Percentiles rank a stretch among this genome's conserved stretches.
Conservation (phyloP, 345 rosid species). For the Eucalyptus curtisii region DNA sequence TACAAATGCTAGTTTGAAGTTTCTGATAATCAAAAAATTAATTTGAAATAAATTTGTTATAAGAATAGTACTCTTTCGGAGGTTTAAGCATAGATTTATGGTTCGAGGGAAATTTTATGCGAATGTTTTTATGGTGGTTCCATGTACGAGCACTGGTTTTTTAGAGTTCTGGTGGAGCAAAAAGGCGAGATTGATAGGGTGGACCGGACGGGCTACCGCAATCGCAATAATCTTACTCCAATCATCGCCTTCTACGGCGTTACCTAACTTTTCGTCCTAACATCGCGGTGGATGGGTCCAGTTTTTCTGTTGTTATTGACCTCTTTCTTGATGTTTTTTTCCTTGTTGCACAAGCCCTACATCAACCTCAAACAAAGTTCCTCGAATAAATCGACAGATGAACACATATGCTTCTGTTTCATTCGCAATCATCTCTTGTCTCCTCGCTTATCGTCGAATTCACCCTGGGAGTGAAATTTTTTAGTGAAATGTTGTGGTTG, state of each 20-base stretch:
- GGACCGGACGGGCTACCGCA: neutral
- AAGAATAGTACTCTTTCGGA: too few species aligned
- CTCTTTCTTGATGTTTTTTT: neutral
- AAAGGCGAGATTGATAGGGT: neutral
- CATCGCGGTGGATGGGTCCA: neutral
- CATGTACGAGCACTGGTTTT: neutral
- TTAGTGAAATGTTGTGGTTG: neutral
- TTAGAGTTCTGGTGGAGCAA: fast-evolving
- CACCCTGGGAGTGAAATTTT: neutral
- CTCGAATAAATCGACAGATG: neutral
- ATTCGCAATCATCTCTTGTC: neutral
- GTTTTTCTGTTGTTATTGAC: neutral
- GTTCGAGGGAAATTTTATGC: neutral
- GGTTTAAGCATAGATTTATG: too few species aligned
- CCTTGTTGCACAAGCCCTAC: neutral
- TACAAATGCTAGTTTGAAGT: too few species aligned
- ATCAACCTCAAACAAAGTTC: neutral
- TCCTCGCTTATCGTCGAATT: neutral
- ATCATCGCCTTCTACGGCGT: neutral
- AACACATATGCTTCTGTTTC: neutral
- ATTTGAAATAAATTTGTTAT: too few species aligned
- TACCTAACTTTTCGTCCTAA: neutral
- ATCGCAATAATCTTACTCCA: neutral
- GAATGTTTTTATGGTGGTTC: neutral
- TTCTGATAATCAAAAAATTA: too few species aligned